phyloP scores from a whole-genome alignment of 2,329 filamentous ascomycete species.

The Claviceps africana region DNA sequence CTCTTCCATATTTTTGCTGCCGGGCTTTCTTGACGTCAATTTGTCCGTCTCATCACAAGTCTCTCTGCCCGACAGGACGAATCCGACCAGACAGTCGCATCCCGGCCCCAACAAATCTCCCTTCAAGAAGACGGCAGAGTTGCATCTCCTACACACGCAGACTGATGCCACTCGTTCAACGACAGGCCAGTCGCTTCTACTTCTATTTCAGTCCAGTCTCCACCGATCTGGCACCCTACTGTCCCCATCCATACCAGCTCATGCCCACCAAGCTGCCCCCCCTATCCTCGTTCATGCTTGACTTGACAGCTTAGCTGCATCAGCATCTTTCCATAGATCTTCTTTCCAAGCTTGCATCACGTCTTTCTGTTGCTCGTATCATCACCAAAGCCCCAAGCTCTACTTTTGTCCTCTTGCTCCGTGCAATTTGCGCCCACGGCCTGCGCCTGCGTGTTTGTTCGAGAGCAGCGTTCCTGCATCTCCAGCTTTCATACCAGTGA shows the following conservation, averaged over 20 bases:
- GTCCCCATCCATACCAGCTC: background rate
- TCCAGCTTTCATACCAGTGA: background rate
- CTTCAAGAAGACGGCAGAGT: constrained; percentile 2
- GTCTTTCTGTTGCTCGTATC: background rate
- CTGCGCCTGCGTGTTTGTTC: background rate
- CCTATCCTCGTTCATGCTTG: background rate
- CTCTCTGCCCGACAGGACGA: background rate
- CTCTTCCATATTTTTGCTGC: background rate
- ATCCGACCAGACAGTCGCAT: constrained; percentile 1
- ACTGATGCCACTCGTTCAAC: constrained; percentile 1
- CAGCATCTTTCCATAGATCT: background rate
- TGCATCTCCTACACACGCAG: constrained; percentile 7
- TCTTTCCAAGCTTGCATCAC: background rate
- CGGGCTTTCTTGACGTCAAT: background rate
- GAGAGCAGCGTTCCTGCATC: background rate
- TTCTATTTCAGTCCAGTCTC: constrained; percentile 1
- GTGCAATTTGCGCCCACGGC: background rate
- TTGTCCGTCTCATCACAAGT: constrained; percentile 1
- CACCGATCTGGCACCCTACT: background rate
- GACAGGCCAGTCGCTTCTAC: background rate
- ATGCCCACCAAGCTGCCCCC: background rate
- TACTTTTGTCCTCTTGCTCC: background rate
- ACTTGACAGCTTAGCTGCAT: background rate
- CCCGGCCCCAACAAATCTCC: constrained; percentile 2
- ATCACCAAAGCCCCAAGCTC: background rate